A percentile compares a stretch with the other conserved stretches of the same genome.
Conservation (phyloP, 495 filamentous ascomycete species). For the Trichoderma orchidacearum region DNA sequence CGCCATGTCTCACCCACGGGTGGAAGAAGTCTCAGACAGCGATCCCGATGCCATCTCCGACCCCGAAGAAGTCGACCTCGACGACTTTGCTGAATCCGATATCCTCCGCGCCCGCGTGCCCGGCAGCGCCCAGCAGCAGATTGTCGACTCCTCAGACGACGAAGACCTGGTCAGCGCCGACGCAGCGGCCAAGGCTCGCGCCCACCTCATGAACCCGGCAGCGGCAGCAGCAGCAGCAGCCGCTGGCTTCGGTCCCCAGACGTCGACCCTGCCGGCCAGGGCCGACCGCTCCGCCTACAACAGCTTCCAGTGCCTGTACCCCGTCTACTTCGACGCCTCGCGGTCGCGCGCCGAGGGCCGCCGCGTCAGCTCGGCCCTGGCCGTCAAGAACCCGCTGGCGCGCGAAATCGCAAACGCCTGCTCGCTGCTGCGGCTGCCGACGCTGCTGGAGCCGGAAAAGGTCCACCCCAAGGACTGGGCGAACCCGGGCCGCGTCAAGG, state of each 20-base stretch:
- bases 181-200: conserved; percentile 5
- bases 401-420: conserved; percentile 80
- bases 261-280: conserved; percentile 19
- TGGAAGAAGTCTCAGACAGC: conserved; percentile 81
- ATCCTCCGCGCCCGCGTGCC: conserved; percentile 19
- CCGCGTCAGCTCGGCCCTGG: conserved; percentile 54
- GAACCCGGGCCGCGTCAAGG: conserved; percentile 81
- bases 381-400: conserved; percentile 76
- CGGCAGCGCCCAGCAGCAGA: not conserved
- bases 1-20: conserved; percentile 69
- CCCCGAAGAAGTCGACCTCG: conserved; percentile 55
- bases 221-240: conserved; percentile 7
- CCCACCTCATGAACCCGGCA: conserved; percentile 11
- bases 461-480: conserved; percentile 94
- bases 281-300: conserved; percentile 49
- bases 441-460: conserved; percentile 82
- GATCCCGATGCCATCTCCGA: conserved; percentile 58
- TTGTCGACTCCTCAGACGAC: not conserved
- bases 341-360: conserved; percentile 67
- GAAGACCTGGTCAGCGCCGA: not conserved
- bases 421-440: conserved; percentile 53
- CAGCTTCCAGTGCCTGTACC: conserved; percentile 80
- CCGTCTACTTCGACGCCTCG: conserved; percentile 76
- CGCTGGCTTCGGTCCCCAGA: conserved; percentile 8
- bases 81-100: conserved; percentile 37